Percentiles rank a stretch among this genome's conserved stretches.
phyloP scores from a whole-genome alignment of 1,139 yeast genomes.

The Taiozyma sp. region DNA sequence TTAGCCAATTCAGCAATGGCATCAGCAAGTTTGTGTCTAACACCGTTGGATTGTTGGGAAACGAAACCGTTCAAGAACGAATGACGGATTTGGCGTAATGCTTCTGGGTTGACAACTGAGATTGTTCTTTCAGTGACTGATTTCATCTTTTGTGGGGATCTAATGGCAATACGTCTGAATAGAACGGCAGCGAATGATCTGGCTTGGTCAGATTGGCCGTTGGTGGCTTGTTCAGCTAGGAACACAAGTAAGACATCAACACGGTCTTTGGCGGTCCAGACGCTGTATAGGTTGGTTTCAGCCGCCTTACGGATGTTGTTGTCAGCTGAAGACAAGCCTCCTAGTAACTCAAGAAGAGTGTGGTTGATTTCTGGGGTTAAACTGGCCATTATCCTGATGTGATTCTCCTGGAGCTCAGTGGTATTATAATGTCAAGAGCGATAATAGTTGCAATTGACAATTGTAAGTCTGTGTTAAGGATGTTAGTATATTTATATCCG shows the following conservation, averaged over 20 bases:
- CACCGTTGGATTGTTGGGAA: conserved; percentile 57
- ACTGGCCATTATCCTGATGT: conserved; percentile 37
- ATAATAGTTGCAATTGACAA: not conserved
- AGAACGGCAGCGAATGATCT: conserved; percentile 78
- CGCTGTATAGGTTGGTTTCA: conserved; percentile 63
- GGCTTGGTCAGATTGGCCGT: conserved; percentile 48
- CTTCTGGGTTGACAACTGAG: conserved; percentile 58
- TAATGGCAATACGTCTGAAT: conserved; percentile 80
- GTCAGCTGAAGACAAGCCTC: conserved; percentile 72
- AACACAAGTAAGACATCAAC: conserved; percentile 70
- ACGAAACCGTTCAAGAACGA: conserved; percentile 70
- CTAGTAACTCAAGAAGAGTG: conserved; percentile 53
- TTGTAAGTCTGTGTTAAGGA: not conserved
- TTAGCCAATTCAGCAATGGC: conserved; percentile 91
- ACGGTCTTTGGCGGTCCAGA: conserved; percentile 64
- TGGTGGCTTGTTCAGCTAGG: conserved; percentile 70
- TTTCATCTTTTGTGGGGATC: conserved; percentile 57
- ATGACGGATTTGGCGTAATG: conserved; percentile 56
- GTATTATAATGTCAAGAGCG: not conserved
- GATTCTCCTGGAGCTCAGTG: not conserved
- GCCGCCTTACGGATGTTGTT: conserved; percentile 72
- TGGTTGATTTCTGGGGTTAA: conserved; percentile 58
- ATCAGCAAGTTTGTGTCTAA: conserved; percentile 89
- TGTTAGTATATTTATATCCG: not conserved
- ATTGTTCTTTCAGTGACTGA: conserved; percentile 72